A percentile compares a stretch with the other conserved stretches of the same genome.
phyloP scores from a whole-genome alignment of 1,284 basidiomycete genomes.

The Filobasidium uniguttulatum region DNA sequence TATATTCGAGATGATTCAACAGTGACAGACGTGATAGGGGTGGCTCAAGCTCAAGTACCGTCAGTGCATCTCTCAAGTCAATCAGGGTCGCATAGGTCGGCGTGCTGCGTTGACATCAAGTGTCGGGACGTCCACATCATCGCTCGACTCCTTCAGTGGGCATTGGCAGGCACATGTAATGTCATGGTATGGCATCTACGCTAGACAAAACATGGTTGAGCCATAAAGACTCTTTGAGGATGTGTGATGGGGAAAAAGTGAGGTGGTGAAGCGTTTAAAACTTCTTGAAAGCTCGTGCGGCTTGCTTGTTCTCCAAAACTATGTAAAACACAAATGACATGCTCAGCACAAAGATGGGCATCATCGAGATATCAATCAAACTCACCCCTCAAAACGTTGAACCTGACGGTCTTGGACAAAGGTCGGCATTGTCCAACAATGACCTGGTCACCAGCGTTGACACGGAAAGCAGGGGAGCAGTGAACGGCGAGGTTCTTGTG shows the following conservation, averaged over 20 bases:
- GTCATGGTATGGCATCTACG: no score
- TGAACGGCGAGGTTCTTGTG: slow-evolving; percentile 99
- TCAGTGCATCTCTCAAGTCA: no score
- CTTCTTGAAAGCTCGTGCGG: slow-evolving; percentile 82
- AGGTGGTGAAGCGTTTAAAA: slow-evolving; percentile 47
- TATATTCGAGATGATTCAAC: no score
- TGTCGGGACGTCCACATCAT: no score
- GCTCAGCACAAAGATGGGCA: slow-evolving; percentile 4
- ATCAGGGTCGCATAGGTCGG: no score
- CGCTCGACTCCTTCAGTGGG: no score
- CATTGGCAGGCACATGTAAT: no score
- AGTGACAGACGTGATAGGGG: no score
- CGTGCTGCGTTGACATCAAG: no score
- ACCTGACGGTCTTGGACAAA: slow-evolving; percentile 96
- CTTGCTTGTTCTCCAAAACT: slow-evolving; percentile 59
- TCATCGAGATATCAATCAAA: slow-evolving; percentile 20
- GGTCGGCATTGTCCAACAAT: slow-evolving; percentile 99
- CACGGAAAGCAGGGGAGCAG: slow-evolving; percentile 97
- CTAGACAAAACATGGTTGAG: neutral
- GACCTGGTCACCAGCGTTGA: slow-evolving; percentile 78
- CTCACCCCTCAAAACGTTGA: slow-evolving; percentile 87
- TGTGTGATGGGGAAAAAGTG: neutral
- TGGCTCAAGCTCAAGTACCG: no score
- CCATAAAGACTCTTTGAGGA: neutral
- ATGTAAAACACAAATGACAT: neutral